These are phyloP conservation scores for Colletotrichum horii DNA, from an alignment of 2,329 filamentous ascomycete genomes.

Conservation along the genomic window DNA sequence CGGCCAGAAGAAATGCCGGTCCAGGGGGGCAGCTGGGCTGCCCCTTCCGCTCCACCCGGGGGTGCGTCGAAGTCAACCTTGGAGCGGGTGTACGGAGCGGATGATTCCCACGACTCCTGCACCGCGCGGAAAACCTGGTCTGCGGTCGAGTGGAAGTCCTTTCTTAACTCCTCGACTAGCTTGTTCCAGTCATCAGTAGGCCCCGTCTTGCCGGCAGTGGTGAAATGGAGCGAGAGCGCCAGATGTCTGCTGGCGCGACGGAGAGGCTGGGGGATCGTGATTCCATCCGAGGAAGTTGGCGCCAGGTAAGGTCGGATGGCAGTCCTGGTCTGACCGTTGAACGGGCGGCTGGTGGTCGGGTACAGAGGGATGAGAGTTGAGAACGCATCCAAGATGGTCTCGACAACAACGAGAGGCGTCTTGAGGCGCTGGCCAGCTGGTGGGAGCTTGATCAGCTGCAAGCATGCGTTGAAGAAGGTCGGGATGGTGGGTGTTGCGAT, in stretches of 20 bases:
- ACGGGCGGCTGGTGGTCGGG: conserved; percentile 82
- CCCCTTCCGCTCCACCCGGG: conserved; percentile 47
- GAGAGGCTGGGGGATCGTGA: conserved; percentile 56
- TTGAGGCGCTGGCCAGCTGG: conserved; percentile 41
- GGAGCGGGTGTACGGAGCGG: conserved; percentile 52
- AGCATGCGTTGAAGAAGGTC: conserved; percentile 73
- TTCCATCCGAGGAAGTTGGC: conserved; percentile 61
- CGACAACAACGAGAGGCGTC: conserved; percentile 57
- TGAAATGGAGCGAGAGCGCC: conserved; percentile 75
- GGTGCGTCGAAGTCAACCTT: conserved; percentile 50
- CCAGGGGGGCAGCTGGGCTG: conserved; percentile 71
- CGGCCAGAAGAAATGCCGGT: conserved; percentile 75
- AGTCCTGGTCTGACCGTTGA: conserved; percentile 69
- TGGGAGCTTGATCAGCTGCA: conserved; percentile 66
- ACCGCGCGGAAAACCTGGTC: conserved; percentile 81
- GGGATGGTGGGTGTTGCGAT: conserved; percentile 85
- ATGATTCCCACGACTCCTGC: conserved; percentile 81
- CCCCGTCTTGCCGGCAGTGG: conserved; percentile 81
- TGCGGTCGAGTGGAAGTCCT: conserved; percentile 71
- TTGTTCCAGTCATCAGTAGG: conserved; percentile 80
- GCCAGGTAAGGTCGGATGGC: conserved; percentile 66
- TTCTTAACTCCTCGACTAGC: conserved; percentile 65
- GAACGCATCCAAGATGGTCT: conserved; percentile 75
- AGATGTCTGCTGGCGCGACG: conserved; percentile 66
- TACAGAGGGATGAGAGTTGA: conserved; percentile 77